Evolutionary conservation across 495 filamentous ascomycete species (phyloP), one percentile per base, ranked within the genome.

Genomic region (Neurospora sp.): DNA sequence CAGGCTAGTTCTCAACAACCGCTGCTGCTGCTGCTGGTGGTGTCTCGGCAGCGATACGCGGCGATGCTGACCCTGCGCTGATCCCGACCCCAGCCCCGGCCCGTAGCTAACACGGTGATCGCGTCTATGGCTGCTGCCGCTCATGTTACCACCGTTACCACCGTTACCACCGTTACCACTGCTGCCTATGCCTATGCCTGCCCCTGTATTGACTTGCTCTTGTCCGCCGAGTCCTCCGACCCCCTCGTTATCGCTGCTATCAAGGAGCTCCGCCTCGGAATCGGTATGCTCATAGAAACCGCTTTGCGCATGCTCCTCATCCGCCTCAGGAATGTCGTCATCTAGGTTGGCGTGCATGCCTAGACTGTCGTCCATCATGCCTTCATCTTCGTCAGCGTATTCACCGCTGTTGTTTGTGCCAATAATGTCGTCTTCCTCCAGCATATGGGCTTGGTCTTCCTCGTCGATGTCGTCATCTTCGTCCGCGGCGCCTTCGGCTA

Each of bases 231-330:
- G 35, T 35, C 35, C 35, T 35, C 35, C 35, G 35, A 35, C 35
- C 9, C 76, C 75, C 2, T 80, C 78, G 16, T 83, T 79, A 37
- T 85, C 85, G 27, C 54, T 66, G 39, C 82, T 82, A 76, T 78
- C 85, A 54, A 77, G 83, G 27, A 92, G 81, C 72, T 91, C 89
- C n/a, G 86, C 87, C 75, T 95, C 93, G 8, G 92, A 93, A 82
- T 97, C 93, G 27, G 93, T 97, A 77, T 97, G 93, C 82, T 93
- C 89, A 77, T 92, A 93, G 74, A 87, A 87, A 6, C 86, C 88
- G 66, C 81, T 62, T 66, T 35, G 54, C 23, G 27, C 54, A 66
- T 18, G 27, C 54, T 66, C 54, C 44, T 75, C 81, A 70, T 86
- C 86, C 18, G 90, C 90, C 75, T 91, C 90, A 39, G 90, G 90